phyloP scores from a whole-genome alignment of 257 asterid genomes.

The Nicotiana otophora region DNA sequence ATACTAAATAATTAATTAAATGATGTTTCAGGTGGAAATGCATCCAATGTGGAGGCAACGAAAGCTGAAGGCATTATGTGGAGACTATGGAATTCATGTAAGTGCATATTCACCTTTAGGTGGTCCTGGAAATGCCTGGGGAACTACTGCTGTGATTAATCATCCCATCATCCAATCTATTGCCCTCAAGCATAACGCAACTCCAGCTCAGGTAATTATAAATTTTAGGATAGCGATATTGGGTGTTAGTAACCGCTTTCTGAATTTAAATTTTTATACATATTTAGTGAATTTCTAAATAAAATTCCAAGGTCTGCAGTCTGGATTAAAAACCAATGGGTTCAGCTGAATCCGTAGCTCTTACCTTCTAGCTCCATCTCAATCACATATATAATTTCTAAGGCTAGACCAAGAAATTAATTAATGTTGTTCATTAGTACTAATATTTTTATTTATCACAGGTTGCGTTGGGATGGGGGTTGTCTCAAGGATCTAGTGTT shows the following conservation, averaged over 20 bases:
- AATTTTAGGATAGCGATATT: no score
- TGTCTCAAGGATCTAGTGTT: constrained; percentile 58
- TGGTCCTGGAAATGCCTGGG: constrained; percentile 84
- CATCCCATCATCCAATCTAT: constrained; percentile 49
- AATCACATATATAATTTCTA: not conserved
- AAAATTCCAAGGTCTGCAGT: accelerated
- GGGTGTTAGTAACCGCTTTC: no score
- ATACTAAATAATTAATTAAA: not conserved
- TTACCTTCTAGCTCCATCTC: no score
- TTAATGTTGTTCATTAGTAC: not conserved
- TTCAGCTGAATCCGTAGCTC: no score
- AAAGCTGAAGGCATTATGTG: constrained; percentile 48
- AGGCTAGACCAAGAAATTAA: not conserved
- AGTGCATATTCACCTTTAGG: constrained; percentile 84
- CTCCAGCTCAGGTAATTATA: constrained; percentile 63
- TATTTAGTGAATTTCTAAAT: no score
- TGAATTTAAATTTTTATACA: no score
- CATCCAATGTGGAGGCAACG: constrained; percentile 90
- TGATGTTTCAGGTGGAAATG: constrained; percentile 68
- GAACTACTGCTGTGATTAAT: constrained; percentile 64
- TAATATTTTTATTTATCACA: not conserved
- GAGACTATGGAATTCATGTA: constrained; percentile 49
- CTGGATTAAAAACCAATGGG: no score
- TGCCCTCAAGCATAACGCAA: constrained; percentile 51
- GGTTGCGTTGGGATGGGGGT: constrained; percentile 74